Evolutionary conservation across 495 filamentous ascomycete genomes (phyloP), one percentile per base, ranked within the genome.

Genomic region (Xylaria telfairii): DNA sequence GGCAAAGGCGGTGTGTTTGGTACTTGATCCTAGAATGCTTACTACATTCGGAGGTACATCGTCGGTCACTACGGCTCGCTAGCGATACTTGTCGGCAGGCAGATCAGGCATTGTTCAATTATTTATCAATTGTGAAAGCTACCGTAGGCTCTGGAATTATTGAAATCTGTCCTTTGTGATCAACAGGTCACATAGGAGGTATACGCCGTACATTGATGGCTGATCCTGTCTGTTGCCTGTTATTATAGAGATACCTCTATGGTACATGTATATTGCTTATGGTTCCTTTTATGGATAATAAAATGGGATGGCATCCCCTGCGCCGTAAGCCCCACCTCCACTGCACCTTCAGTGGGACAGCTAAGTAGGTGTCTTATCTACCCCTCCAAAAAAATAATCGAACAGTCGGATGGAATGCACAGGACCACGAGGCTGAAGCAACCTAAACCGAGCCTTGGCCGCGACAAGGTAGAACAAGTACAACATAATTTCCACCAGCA

Each of bases 371-470:
- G 10, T 46, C 10, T 46, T n/a, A 3, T 47, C 32, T 63, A 71
- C 74, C 74, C 72, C 74, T 70, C 70, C 71, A 69, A 65, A 56
- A 65, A 71, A 72, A n/a, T n/a, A n/a, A n/a, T n/a, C n/a, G n/a
- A n/a, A n/a, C n/a, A 7, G 61, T 10, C 17, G 42, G 17, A n/a
- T 32, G 15, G n/a, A 10, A 68, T 49, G 44, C 0, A 46, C 24
- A 26, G 8, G 1, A 46, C 51, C 67, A 69, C 64, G n/a, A 77
- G 71, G 73, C 73, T 75, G 69, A 77, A 77, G 28, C 51, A 72
- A 69, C 13, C 65, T 65, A 24, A 42, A 21, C 57, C 19, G 24
- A 46, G 41, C 41, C 59, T 62, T 5, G 26, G 7, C 60, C 59
- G n/a, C 59, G n/a, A 42, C n/a, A 17, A 39, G 2, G 37, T 61